Evolutionary conservation across 2,329 filamentous ascomycete genomes (phyloP), one percentile per base, ranked within the genome.

Genomic region (Fusarium floridanum): DNA sequence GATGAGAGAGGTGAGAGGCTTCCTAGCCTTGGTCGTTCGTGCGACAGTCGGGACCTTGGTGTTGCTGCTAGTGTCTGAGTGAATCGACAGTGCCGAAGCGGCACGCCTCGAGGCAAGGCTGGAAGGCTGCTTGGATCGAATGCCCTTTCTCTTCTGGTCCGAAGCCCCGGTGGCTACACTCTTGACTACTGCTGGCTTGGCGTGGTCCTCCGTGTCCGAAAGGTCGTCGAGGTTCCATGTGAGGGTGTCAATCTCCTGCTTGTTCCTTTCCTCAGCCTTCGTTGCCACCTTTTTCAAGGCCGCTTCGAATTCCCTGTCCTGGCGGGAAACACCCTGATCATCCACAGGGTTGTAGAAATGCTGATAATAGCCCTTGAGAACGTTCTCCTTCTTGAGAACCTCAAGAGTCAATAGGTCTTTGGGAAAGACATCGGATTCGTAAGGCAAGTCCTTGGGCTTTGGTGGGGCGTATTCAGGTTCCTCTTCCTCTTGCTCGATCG

Each of bases 381-480:
- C 78, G 75, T 92, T 92, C 75, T 88, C 86, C 1, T 85, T 86
- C 79, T 90, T 90, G 22, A 93, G 82, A 0, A 86, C 86, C 10
- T 90, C 86, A 60, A 91, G 89, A 1, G 87, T 91, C 41, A 92
- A 82, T 55, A 85, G 86, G 1, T 85, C 86, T 55, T 87, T 84
- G 6, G 91, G 91, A 71, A 93, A 90, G 67, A 93, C 88, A 64
- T 94, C 92, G 22, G 92, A 93, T 76, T 92, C 87, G 78, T 94
- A 94, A 0, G 90, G 89, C 12, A 91, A 84, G n/a, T 91, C 88
- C 75, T 88, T 88, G 1, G 91, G 89, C 70, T 87, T 92, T 0
- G 95, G 94, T 7, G 96, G 95, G 81, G 95, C 95, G 82, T 97
- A 98, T 86, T 98, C 97, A 70, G 96, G 91, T 64, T 98, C 95